Base-by-base conservation (phyloP, 2,329 filamentous ascomycete species). In the Raffaelea ambrosiae region DNA sequence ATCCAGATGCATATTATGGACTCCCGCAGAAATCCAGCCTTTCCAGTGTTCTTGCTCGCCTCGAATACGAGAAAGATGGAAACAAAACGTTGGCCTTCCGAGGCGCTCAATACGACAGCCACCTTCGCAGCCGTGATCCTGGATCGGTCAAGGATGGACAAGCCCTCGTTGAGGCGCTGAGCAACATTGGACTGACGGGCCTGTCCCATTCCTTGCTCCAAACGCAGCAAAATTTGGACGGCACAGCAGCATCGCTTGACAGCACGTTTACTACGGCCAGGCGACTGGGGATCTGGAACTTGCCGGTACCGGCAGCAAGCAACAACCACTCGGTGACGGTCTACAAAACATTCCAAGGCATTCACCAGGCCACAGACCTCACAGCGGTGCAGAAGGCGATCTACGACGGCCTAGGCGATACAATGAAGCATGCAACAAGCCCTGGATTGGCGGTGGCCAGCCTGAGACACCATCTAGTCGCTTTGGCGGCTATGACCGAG, bases 1-100 rank as follows among this genome's bases (percentile, higher is more conserved):
- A 99, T 58, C 91, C 90, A 2, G 93, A 99, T 63, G 84, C 89
- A 1, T 98, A 95, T 63, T 98, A 98, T 60, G 94, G 93, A 4
- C 75, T 96, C 8, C 79, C 87, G 39, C 86, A 94, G 63, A 79
- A 79, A 38, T 78, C 88, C 7, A 89, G 82, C 49, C 67, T 98
- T 16, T 72, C 77, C 16, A 88, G 84, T 11, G 84, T 97, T 1
- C 71, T 97, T 50, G 79, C 84, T 44, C 83, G 87, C 10, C 74
- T 97, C 4, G 88, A 95, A 55, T 91, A 96, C 60, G 93, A 98
- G 66, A 83, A 83, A 44, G 84, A 95, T 56, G 90, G 90, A 0
- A 73, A 83, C 44, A 95, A 94, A 60, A 91, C 86, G 54, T 74
- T 98, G 18, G 83, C 93, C 21, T 95, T 97, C 57, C 83, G 91